phyloP scores from a whole-genome alignment of 1,284 basidiomycete genomes.

The Cutaneotrichosporon curvatum region DNA sequence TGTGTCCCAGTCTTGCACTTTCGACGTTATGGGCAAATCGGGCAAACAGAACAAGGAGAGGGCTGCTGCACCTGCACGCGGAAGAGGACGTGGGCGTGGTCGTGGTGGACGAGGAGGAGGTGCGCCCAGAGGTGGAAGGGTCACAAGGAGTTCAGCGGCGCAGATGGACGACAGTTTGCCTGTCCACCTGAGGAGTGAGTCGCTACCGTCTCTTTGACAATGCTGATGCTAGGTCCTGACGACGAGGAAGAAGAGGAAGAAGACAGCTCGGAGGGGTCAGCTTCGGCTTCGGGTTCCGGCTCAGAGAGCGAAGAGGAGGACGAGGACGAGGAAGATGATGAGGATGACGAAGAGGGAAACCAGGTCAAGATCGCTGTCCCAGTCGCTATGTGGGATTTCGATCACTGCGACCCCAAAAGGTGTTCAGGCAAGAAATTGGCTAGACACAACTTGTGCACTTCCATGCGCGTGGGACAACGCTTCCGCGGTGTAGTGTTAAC shows the following conservation, averaged over 20 bases:
- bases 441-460: slow-evolving; percentile 73
- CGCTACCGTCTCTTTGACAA: background rate
- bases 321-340: slow-evolving; percentile 19
- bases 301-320: background rate
- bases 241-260: slow-evolving; percentile 11
- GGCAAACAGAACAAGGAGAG: slow-evolving; percentile 16
- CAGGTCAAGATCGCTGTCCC: slow-evolving; percentile 54
- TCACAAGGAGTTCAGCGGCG: background rate
- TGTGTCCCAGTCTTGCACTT: too few species aligned
- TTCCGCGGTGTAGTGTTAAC: slow-evolving; percentile 91
- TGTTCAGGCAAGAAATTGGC: slow-evolving; percentile 94
- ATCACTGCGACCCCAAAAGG: slow-evolving; percentile 89
- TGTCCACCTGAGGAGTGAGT: background rate
- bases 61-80: slow-evolving; percentile 1
- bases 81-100: slow-evolving; percentile 5
- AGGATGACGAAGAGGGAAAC: slow-evolving; percentile 29
- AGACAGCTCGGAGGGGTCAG: background rate
- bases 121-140: background rate
- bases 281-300: too few species aligned
- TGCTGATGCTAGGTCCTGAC: slow-evolving; percentile 1
- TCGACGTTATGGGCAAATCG: slow-evolving; percentile 14
- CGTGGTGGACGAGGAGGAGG: slow-evolving; percentile 7
- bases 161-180: background rate
- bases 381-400: slow-evolving; percentile 94
- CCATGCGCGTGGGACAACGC: slow-evolving; percentile 73